Evolutionary conservation across 257 asterid species (phyloP).

Genomic region (Ligustrum vulgare): DNA sequence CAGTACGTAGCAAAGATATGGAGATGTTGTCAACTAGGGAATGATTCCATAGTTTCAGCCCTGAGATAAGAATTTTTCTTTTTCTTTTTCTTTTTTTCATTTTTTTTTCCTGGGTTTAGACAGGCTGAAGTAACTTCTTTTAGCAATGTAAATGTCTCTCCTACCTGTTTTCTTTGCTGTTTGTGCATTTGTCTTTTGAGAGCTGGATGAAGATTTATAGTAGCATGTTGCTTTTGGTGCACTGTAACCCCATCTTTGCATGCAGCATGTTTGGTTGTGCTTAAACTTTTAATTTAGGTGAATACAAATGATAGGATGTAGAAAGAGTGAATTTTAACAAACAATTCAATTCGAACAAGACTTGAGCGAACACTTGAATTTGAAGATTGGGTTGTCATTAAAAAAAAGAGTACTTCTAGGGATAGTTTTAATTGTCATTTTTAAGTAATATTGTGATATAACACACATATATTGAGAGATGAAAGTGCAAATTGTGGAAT

Average conservation of each 20-base stretch:
- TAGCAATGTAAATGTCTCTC: neutral
- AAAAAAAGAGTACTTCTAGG: no score
- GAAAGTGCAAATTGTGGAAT: no score
- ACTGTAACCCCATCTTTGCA: neutral
- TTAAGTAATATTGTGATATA: no score
- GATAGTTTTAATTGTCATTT: no score
- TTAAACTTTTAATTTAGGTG: no score
- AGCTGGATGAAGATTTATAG: neutral
- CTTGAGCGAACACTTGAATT: no score
- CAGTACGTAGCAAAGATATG: neutral
- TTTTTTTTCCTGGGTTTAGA: neutral
- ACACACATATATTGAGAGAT: no score
- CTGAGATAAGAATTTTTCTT: neutral
- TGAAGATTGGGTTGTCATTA: no score
- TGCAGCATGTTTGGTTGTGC: neutral
- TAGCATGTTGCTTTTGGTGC: neutral
- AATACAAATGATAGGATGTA: no score
- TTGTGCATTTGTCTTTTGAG: neutral
- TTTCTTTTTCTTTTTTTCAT: neutral
- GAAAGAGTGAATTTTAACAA: no score
- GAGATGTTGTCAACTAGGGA: slow-evolving; percentile 1
- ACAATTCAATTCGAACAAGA: no score
- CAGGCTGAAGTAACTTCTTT: slow-evolving; percentile 15
- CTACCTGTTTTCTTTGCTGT: neutral
- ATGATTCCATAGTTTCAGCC: slow-evolving; percentile 8